Evolutionary conservation across 2,329 filamentous ascomycete genomes (phyloP).

Genomic region (Penicillium italicum): DNA sequence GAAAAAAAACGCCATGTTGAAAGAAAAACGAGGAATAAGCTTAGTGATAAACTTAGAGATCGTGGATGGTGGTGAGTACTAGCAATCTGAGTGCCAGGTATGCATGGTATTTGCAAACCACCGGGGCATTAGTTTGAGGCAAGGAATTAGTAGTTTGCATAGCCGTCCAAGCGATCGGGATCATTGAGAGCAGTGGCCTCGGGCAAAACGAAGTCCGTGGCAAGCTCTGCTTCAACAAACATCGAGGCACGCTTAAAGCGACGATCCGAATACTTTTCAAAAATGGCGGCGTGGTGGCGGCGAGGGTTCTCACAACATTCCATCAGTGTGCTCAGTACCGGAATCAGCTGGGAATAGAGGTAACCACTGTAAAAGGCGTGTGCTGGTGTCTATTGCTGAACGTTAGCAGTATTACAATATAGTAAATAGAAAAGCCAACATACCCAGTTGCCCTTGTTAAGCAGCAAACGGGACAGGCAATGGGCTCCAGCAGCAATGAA

Average conservation of each 20-base stretch:
- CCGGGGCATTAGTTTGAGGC: background rate
- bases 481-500: conserved; percentile 89
- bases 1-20: conserved; percentile 7
- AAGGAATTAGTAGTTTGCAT: conserved; percentile 18
- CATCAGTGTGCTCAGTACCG: conserved; percentile 71
- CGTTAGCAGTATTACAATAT: conserved; percentile 17
- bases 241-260: conserved; percentile 80
- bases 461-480: conserved; percentile 81
- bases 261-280: conserved; percentile 85
- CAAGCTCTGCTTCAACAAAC: conserved; percentile 73
- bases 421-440: conserved; percentile 36
- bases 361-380: conserved; percentile 95
- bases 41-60: conserved; percentile 13
- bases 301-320: conserved; percentile 81
- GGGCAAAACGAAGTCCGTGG: conserved; percentile 56
- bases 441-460: conserved; percentile 93
- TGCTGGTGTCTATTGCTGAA: conserved; percentile 60
- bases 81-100: conserved; percentile 1
- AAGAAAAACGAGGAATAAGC: conserved; percentile 5
- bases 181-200: conserved; percentile 20
- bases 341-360: conserved; percentile 77
- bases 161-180: conserved; percentile 14
- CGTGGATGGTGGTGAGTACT: conserved; percentile 8
- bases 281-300: conserved; percentile 81
- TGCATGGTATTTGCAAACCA: background rate